These are phyloP conservation scores for Aspergillus sparsus DNA, from an alignment of 495 filamentous ascomycete species.

Conservation along the genomic window DNA sequence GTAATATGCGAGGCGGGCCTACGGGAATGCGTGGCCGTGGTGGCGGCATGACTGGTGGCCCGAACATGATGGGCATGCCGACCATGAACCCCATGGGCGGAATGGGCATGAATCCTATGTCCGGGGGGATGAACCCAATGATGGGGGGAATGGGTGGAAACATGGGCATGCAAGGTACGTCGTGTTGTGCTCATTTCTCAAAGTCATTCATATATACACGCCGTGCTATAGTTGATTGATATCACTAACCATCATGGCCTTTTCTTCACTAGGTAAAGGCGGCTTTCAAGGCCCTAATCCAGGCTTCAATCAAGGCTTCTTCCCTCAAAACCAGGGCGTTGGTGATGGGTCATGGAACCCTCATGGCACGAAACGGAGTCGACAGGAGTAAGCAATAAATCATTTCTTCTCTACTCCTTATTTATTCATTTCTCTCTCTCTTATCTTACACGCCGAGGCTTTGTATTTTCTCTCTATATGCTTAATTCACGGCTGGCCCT, in stretches of 20 bases:
- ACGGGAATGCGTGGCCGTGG: slow-evolving; percentile 72
- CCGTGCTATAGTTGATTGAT: neutral
- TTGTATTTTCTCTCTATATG: slow-evolving; percentile 9
- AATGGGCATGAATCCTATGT: slow-evolving; percentile 65
- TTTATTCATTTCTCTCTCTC: neutral
- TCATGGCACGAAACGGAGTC: slow-evolving; percentile 77
- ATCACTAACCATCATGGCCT: slow-evolving; percentile 6
- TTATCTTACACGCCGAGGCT: slow-evolving; percentile 7
- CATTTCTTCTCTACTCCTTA: slow-evolving; percentile 8
- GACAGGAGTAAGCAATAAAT: slow-evolving; percentile 53
- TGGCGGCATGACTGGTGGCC: slow-evolving; percentile 52
- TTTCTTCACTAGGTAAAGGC: slow-evolving; percentile 37
- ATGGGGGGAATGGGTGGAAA: slow-evolving; percentile 61
- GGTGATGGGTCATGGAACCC: slow-evolving; percentile 75
- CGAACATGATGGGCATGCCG: slow-evolving; percentile 57
- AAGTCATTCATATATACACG: neutral
- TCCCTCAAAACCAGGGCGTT: slow-evolving; percentile 59
- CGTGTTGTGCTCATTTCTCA: slow-evolving; percentile 33
- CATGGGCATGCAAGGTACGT: slow-evolving; percentile 64
- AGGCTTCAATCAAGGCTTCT: slow-evolving; percentile 82
- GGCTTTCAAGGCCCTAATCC: slow-evolving; percentile 69
- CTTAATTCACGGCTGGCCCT: slow-evolving; percentile 11
- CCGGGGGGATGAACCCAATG: slow-evolving; percentile 53
- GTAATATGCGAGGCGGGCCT: slow-evolving; percentile 66
- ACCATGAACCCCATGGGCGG: slow-evolving; percentile 56